Base-by-base conservation (phyloP, 106 monocot genomes). In the Dendrobium chrysotoxum region DNA sequence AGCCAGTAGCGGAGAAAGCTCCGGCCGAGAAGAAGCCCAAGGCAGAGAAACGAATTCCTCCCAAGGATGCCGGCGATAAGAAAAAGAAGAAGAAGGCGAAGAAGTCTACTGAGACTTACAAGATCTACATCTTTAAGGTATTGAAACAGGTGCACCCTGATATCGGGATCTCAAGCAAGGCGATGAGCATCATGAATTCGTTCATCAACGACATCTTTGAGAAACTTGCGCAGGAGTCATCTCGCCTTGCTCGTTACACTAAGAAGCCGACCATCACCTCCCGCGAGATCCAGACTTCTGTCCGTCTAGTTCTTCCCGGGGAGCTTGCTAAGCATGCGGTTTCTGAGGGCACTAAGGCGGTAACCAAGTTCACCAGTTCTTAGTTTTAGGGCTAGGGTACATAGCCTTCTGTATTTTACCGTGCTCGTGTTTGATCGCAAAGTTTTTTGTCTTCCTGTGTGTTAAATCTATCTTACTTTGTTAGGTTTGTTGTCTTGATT, bases 121-220 rank as follows among this genome's bases (percentile, higher is more conserved):
- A 95, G 89, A 93, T 95, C 83, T 95, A 95, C 91, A 95, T 95
- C 82, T 95, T 95, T 89, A 96, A 96, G 91, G 96, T 96, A 21
- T 76, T 96, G 61, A 96, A 96, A 84, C 96, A 96, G 90, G 96
- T 96, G 4, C 96, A 93, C 80, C 96, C 93, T 9, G 96, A 96
- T 80, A 93, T 96, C 86, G 96, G 96, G 64, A 96, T 96, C 85
- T 90, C 89, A 53, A 88, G 88, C 90, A 96, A 96, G 93, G 93
- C 96, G 80, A 96, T 96, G 96, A 84, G 86, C 28, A 96, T 96
- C 86, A 96, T 96, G 95, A 96, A 96, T 91, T 87, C 86, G 80
- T 96, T 93, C 86, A 96, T 96, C 81, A 96, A 96, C 84, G 96
- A 96, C 67, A 96, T 96, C 83, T 96, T 96, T 82, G 96, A 96